Base-by-base conservation (phyloP, 2,329 filamentous ascomycete genomes). In the Talaromyces marneffei region DNA sequence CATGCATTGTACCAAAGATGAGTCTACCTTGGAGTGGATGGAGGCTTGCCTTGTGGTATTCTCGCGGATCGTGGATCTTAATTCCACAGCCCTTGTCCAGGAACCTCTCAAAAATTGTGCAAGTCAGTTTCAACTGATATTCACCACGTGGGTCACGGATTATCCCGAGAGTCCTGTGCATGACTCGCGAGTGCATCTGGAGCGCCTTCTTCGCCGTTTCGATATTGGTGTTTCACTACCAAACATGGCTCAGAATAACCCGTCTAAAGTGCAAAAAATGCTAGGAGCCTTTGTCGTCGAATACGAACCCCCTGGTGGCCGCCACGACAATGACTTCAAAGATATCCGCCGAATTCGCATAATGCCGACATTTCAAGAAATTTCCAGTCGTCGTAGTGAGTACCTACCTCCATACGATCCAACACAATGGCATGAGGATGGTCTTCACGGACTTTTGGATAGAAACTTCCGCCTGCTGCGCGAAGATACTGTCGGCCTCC, bases 391-490 rank as follows among this genome's bases (percentile, higher is more conserved):
- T 12, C 64, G 68, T 2, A 53, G 66, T 0, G 71, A 74, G 35
- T 76, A 74, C 59, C 65, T 76, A 20, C 74, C 74, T 0, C 65
- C 65, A 10, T 72, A 70, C 39, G 67, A 74, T 39, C 67, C 71
- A 4, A 27, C 35, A 9, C 67, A 73, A 33, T 70, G 69, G 65
- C 68, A 74, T 42, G 27, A 68, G 2, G 46, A 55, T 20, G 72
- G 71, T 1, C 60, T 71, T 8, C 61, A 60, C 1, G 67, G 72
- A 27, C 67, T 73, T 7, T 52, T 74, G 52, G 74, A 76, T 61
- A 66, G 69, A 71, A 71, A 74, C 39, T 76, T 76, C 64, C 71
- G 74, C n/a, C 68, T 75, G 1, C 58, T 77, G 25, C 63, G 74
- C 20, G 72, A 74, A 61, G 74, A 77, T 48, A 73, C 71, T 2